Evolutionary conservation across 176 grass and related monocot species (phyloP), one percentile per base, ranked within the genome.

Genomic region (Rhipidocladum racemiflorum): DNA sequence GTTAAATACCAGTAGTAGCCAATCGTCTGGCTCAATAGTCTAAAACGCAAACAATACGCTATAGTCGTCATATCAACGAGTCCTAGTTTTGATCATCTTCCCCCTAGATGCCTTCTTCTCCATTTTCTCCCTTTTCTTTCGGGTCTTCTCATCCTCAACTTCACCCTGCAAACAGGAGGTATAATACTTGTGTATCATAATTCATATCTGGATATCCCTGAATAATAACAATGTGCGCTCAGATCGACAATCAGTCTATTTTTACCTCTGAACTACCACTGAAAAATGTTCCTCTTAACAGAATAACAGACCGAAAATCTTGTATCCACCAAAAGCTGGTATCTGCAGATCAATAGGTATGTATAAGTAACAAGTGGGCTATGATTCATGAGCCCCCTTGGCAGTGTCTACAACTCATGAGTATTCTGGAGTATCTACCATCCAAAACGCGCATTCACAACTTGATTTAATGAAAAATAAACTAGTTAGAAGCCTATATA

Each of bases 41-140:
- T n/a, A n/a, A n/a, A n/a, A n/a, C n/a, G n/a, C 71, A 87, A 72
- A 59, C 65, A 70, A 78, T 16, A 34, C 55, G 8, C 10, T 77
- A 57, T 32, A 63, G 14, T 35, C 57, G 65, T 25, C 62, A 83
- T 56, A 90, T 95, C 68, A 95, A 60, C 91, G 85, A 20, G 34
- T 78, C 82, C 91, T 93, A 35, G 91, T 76, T 88, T 91, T 99
- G 21, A 95, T 84, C 84, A 95, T 86, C 88, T 95, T 95, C 72
- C 87, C 90, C 65, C 91, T 95, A 74, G 91, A 93, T 36, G 91
- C 96, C 73, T 90, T 99, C 89, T 88, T 95, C 87, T 95, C 92
- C 92, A 93, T 95, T 77, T 95, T 99, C 77, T 93, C 97, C 45
- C 93, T 93, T 81, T 99, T 99, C 82, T 95, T 99, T 53, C 91